Evolutionary conservation across 192 early-diverging fungal genomes (phyloP).

Genomic region (Glomus cerebriforme): DNA sequence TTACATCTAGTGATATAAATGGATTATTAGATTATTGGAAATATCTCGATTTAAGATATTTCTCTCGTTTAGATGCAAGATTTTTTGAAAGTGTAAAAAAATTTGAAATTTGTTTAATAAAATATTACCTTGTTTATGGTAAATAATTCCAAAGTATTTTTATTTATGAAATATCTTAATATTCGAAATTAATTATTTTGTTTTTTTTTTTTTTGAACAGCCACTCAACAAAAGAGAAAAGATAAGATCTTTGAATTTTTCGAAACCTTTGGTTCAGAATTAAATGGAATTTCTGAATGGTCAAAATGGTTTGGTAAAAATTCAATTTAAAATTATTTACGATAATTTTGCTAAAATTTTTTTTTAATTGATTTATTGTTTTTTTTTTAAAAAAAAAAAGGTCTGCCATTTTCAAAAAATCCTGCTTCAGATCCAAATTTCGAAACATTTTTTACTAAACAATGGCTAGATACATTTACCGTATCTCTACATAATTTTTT

Average conservation of each 20-base stretch:
- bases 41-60: slow-evolving; percentile 64
- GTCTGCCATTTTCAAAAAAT: slow-evolving; percentile 59
- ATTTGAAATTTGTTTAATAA: slow-evolving; percentile 60
- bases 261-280: slow-evolving; percentile 57
- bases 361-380: neutral
- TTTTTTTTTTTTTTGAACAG: slow-evolving; percentile 35
- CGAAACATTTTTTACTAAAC: slow-evolving; percentile 61
- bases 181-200: neutral
- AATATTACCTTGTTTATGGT: slow-evolving; percentile 65
- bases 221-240: slow-evolving; percentile 56
- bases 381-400: slow-evolving; percentile 34
- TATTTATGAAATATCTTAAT: neutral
- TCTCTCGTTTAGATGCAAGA: slow-evolving; percentile 61
- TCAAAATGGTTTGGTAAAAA: slow-evolving; percentile 63
- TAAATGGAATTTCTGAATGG: slow-evolving; percentile 61
- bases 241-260: slow-evolving; percentile 64
- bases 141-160: slow-evolving; percentile 32
- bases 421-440: slow-evolving; percentile 59
- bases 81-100: slow-evolving; percentile 59
- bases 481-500: slow-evolving; percentile 64
- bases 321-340: neutral
- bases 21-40: slow-evolving; percentile 59
- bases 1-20: slow-evolving; percentile 53
- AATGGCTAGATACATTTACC: slow-evolving; percentile 64
- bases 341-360: neutral